Percentiles rank a stretch among this genome's conserved stretches.
These are phyloP conservation scores for Scalesia atractyloides DNA, from an alignment of 129 eudicot species.

Conservation along the genomic window DNA sequence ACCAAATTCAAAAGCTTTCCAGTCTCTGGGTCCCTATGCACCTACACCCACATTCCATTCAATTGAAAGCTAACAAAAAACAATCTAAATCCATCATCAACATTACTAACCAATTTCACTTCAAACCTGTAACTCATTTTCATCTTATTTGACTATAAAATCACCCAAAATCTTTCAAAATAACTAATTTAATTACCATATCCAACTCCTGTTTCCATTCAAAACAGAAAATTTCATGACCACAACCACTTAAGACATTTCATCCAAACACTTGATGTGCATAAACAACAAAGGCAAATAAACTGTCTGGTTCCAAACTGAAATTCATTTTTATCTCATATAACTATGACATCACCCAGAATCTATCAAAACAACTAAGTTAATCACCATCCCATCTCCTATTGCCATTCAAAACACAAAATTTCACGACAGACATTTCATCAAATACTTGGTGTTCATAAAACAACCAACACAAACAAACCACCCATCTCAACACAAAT, in stretches of 20 bases:
- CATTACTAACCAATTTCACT: slow-evolving; percentile 4
- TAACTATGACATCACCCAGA: neutral
- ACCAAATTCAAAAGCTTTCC: slow-evolving; percentile 88
- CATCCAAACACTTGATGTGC: slow-evolving; percentile 14
- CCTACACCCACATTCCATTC: slow-evolving; percentile 37
- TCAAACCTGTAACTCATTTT: neutral
- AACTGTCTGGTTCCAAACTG: no score
- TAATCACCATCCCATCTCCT: no score
- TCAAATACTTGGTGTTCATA: slow-evolving; percentile 12
- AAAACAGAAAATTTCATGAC: neutral
- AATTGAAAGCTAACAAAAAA: neutral
- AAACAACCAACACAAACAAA: neutral
- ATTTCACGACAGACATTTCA: neutral
- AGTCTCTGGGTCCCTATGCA: slow-evolving; percentile 68
- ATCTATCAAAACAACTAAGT: neutral
- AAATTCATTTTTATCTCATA: neutral
- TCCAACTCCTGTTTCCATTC: neutral
- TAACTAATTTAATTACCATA: no score
- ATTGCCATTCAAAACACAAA: neutral
- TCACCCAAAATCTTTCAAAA: neutral
- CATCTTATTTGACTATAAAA: slow-evolving; percentile 5
- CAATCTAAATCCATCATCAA: slow-evolving; percentile 5
- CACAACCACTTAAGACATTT: neutral
- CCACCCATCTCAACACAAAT: neutral
- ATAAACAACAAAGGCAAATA: neutral